Percentiles rank a stretch among this genome's conserved stretches.
Evolutionary conservation across 2,329 filamentous ascomycete species (phyloP).

Genomic region (Sclerotinia glacialis): DNA sequence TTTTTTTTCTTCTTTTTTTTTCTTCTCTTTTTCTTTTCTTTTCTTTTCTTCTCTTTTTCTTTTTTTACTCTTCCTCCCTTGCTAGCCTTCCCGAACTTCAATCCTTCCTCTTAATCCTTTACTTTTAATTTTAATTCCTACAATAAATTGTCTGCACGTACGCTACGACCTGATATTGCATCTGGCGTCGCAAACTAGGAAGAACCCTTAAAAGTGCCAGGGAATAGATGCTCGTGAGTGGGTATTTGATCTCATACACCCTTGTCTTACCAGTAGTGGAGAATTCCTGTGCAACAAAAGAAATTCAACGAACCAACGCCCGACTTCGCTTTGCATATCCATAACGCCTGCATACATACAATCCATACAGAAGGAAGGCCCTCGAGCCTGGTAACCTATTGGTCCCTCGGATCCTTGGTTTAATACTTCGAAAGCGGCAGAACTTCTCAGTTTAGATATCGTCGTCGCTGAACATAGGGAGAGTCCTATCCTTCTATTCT

Average conservation of each 20-base stretch:
- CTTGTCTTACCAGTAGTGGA: constrained; percentile 21
- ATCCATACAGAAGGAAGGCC: constrained; percentile 19
- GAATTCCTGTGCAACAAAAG: constrained; percentile 19
- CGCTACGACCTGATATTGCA: constrained; percentile 17
- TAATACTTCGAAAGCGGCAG: constrained; percentile 21
- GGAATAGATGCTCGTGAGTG: constrained; percentile 21
- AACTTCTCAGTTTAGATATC: constrained; percentile 22
- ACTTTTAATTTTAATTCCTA: constrained; percentile 9
- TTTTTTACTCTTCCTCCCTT: background rate
- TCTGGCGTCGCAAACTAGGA: constrained; percentile 19
- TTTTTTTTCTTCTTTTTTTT: background rate
- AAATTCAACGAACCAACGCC: constrained; percentile 20
- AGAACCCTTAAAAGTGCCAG: constrained; percentile 21
- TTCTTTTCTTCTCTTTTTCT: background rate
- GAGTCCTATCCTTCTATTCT: constrained; percentile 7
- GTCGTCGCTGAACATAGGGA: constrained; percentile 24
- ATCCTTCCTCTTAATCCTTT: constrained; percentile 4
- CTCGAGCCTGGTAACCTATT: constrained; percentile 18
- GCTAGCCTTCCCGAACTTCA: background rate
- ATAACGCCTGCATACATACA: constrained; percentile 20
- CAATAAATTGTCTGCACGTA: constrained; percentile 1
- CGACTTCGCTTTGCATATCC: constrained; percentile 22
- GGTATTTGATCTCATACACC: constrained; percentile 22
- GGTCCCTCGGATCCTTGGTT: constrained; percentile 15
- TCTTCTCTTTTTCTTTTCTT: background rate